These are phyloP conservation scores for Brassica cretica DNA, from an alignment of 345 rosid genomes.

Conservation along the genomic window DNA sequence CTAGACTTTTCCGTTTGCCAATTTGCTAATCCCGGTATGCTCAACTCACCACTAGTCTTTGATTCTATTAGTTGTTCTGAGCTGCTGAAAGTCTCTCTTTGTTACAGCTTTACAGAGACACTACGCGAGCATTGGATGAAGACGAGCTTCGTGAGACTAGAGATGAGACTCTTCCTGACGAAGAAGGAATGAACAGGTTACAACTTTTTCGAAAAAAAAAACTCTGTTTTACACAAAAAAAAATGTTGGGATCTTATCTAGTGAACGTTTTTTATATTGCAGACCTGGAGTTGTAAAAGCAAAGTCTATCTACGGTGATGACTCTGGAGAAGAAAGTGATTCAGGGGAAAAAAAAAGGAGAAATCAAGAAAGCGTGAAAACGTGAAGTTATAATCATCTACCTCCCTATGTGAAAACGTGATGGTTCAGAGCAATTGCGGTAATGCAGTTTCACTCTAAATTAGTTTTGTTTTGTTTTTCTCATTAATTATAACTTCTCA, in stretches of 20 bases:
- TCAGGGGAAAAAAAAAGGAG: conserved; percentile 31
- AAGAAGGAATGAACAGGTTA: conserved; percentile 82
- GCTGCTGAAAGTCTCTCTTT: conserved; percentile 1
- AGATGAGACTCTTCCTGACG: conserved; percentile 88
- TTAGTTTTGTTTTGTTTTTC: too few species aligned
- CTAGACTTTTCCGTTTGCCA: conserved; percentile 71
- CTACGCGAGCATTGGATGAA: conserved; percentile 86
- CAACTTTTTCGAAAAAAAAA: conserved; percentile 6
- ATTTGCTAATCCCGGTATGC: conserved; percentile 76
- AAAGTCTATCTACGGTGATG: conserved; percentile 65
- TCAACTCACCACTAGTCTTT: background rate
- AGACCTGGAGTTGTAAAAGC: conserved; percentile 67
- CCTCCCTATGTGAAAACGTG: too few species aligned
- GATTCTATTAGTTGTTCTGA: background rate
- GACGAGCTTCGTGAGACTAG: conserved; percentile 66
- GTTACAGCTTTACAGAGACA: conserved; percentile 89
- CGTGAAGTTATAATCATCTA: too few species aligned
- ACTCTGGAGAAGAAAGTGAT: conserved; percentile 56
- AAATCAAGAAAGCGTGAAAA: conserved; percentile 58
- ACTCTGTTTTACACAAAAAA: background rate
- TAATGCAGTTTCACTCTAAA: too few species aligned
- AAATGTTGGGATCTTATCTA: background rate
- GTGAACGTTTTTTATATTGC: conserved; percentile 17
- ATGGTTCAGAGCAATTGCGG: too few species aligned
- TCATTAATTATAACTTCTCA: too few species aligned